Percentiles rank a stretch among this genome's conserved stretches.
Evolutionary conservation across 352 stramenopile species (phyloP).

Genomic region (Globisporangium uncinulatum): DNA sequence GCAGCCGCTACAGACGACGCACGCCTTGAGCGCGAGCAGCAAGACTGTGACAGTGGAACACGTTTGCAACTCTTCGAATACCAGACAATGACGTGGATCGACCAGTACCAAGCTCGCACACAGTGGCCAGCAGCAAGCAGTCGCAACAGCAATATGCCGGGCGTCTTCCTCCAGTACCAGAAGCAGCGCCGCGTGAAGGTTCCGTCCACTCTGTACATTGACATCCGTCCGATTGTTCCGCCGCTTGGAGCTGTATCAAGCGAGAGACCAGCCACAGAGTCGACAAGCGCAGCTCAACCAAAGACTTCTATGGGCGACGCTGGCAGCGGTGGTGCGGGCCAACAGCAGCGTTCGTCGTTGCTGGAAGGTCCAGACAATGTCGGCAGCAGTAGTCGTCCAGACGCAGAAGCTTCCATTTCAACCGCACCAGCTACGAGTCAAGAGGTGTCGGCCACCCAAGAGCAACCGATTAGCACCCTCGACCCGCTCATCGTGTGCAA

Average conservation of each 20-base stretch:
- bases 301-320: neutral
- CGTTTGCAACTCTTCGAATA: slow-evolving; percentile 57
- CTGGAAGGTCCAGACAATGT: neutral
- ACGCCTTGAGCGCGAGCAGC: neutral
- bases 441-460: neutral
- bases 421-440: neutral
- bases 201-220: slow-evolving; percentile 6
- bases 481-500: slow-evolving; percentile 27
- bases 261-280: neutral
- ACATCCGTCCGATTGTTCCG: slow-evolving; percentile 9
- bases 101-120: slow-evolving; percentile 45
- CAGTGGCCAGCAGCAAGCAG: slow-evolving; percentile 36
- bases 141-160: slow-evolving; percentile 24
- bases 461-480: slow-evolving; percentile 4
- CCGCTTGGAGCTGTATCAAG: neutral
- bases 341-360: too few relatives aligned
- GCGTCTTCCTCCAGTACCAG: slow-evolving; percentile 63
- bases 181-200: slow-evolving; percentile 23
- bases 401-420: neutral
- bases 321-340: neutral
- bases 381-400: neutral
- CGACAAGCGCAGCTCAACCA: neutral
- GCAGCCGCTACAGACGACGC: neutral
- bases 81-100: slow-evolving; percentile 53
- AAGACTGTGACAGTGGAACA: slow-evolving; percentile 1